Percentiles rank a stretch among this genome's conserved stretches.
Conservation (phyloP, 2,329 filamentous ascomycete genomes). For the Colletotrichum destructivum region DNA sequence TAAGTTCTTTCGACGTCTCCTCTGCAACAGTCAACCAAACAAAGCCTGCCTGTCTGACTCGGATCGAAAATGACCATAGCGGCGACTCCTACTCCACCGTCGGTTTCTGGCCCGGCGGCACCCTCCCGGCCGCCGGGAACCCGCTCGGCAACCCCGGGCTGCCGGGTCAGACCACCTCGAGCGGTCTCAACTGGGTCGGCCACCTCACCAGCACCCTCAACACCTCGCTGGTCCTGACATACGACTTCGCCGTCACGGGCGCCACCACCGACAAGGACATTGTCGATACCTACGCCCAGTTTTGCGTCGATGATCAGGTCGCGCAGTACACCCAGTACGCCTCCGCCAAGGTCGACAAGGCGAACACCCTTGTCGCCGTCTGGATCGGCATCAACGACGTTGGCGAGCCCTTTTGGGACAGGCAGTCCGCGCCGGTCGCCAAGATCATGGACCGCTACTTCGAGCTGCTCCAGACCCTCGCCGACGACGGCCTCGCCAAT, state of each 20-base stretch:
- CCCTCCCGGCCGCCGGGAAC: constrained; percentile 66
- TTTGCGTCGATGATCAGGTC: constrained; percentile 69
- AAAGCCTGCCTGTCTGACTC: constrained; percentile 5
- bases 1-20: not conserved
- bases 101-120: constrained; percentile 65
- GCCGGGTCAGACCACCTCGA: constrained; percentile 62
- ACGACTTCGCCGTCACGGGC: constrained; percentile 67
- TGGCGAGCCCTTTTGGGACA: constrained; percentile 61
- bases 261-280: constrained; percentile 65
- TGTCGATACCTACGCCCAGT: constrained; percentile 64
- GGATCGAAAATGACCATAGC: constrained; percentile 47
- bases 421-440: constrained; percentile 47
- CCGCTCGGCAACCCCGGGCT: constrained; percentile 74
- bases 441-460: constrained; percentile 62
- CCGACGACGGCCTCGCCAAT: constrained; percentile 60
- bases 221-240: constrained; percentile 57
- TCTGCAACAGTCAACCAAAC: too few species aligned
- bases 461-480: constrained; percentile 58
- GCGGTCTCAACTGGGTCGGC: constrained; percentile 65
- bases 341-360: constrained; percentile 58
- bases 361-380: constrained; percentile 61
- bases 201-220: constrained; percentile 61
- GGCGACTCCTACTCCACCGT: constrained; percentile 74
- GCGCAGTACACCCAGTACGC: constrained; percentile 54
- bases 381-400: constrained; percentile 72